phyloP scores from a whole-genome alignment of 768 basidiomycete species.

The Lentinula boryana region DNA sequence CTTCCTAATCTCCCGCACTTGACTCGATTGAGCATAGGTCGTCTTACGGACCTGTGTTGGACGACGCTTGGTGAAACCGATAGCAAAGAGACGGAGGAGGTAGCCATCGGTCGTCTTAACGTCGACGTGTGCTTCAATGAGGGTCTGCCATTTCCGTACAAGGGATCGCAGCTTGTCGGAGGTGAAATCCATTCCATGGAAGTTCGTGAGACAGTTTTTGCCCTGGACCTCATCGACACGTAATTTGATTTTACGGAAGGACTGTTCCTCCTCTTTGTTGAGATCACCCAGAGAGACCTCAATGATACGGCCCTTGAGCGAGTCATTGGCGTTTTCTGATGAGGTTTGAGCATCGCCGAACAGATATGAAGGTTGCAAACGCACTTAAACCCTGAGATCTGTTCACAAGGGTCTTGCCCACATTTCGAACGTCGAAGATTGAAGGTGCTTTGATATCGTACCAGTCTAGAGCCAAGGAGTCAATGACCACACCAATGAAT shows the following conservation, averaged over 20 bases:
- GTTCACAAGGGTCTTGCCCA: constrained; percentile 99
- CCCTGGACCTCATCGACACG: constrained; percentile 95
- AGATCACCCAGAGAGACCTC: constrained; percentile 97
- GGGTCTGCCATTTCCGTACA: constrained; percentile 99
- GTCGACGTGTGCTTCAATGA: constrained; percentile 98
- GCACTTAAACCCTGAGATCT: constrained; percentile 95
- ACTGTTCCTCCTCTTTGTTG: constrained; percentile 99
- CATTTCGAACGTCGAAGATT: constrained; percentile 93
- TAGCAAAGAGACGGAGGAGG: constrained; percentile 97
- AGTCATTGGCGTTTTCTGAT: constrained; percentile 97
- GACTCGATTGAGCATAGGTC: constrained; percentile 92
- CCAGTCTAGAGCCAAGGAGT: constrained; percentile 64
- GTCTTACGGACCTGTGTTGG: constrained; percentile 98
- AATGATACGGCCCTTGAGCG: constrained; percentile 92
- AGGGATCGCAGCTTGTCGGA: constrained; percentile 99
- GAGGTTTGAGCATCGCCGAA: constrained; percentile 8
- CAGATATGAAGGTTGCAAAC: constrained; percentile 26
- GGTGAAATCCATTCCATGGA: constrained; percentile 99
- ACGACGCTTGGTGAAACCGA: constrained; percentile 98
- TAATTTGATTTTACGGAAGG: constrained; percentile 99
- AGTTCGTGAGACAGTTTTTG: constrained; percentile 99
- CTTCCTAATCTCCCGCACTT: constrained; percentile 95
- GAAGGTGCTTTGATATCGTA: constrained; percentile 99
- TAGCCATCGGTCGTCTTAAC: constrained; percentile 99
- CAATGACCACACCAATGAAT: neutral